A percentile compares a stretch with the other conserved stretches of the same genome.
phyloP scores from a whole-genome alignment of 2,329 filamentous ascomycete species.

The Trichoderma koningiopsis region DNA sequence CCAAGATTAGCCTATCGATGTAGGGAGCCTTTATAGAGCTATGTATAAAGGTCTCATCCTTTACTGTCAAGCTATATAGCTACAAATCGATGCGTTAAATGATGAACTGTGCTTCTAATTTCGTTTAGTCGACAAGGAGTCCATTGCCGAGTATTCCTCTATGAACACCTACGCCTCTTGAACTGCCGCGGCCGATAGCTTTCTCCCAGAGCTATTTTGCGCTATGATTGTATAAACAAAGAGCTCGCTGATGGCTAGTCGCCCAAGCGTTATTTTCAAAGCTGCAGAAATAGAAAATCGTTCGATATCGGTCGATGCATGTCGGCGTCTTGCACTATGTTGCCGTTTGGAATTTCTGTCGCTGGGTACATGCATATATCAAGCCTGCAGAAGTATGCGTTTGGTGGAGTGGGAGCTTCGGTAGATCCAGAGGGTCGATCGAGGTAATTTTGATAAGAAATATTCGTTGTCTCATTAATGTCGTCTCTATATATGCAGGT shows the following conservation, averaged over 20 bases:
- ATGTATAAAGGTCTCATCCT: background rate
- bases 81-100: background rate
- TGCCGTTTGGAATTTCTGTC: background rate
- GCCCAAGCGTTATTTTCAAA: background rate
- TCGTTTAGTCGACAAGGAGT: background rate
- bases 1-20: background rate
- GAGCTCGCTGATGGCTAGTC: background rate
- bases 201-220: background rate
- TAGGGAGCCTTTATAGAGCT: background rate
- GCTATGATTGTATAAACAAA: background rate
- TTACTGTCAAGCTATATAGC: rapidly evolving
- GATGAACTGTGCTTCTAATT: background rate
- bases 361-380: background rate
- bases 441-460: background rate
- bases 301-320: background rate
- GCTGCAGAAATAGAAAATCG: background rate
- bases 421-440: background rate
- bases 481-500: conserved; percentile 8
- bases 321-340: background rate
- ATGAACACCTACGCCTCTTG: background rate
- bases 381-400: background rate
- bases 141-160: background rate
- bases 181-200: background rate
- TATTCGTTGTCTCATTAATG: conserved; percentile 18
- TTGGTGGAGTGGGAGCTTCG: background rate